Base-by-base conservation (phyloP, 768 basidiomycete species). In the Chlorophyllum brunneum region DNA sequence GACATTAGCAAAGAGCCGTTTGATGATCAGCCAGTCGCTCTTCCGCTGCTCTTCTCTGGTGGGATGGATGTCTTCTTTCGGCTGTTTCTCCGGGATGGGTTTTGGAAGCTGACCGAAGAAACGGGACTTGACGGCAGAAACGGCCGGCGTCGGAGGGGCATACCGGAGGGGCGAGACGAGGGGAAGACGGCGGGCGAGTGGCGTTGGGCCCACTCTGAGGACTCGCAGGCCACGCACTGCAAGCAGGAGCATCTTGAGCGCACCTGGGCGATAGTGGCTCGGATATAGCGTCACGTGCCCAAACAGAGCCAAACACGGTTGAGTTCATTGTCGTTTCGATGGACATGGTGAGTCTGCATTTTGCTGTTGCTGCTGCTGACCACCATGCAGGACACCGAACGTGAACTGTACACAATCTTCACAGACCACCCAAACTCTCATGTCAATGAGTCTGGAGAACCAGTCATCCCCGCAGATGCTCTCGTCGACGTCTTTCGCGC, bases 1-100 rank as follows among this genome's bases (percentile, higher is more conserved):
- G 15, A 99, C 87, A 59, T 98, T 92, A 7, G 77, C 78, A 56
- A 90, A 78, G n/a, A 99, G 75, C 47, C 76, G 78, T 65, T 83
- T 86, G 54, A 95, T 78, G 54, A 98, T 95, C 30, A 69, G 68
- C 93, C 92, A 97, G 67, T 99, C 97, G 44, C 79, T 85, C 59
- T 71, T 72, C 40, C 91, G 75, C 65, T 95, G 77, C 55, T 78
- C 70, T 11, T 73, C 69, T 36, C 61, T 60, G 9, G 73, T 74
- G 3, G 72, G 70, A 18, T 52, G 30, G 0, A 36, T 42, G 20
- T 49, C 42, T 11, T 50, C 39, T 6, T 53, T 29, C 8, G 50
- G 38, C 4, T 45, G 29, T 29, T 41, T 31, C 6, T 45, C 30
- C 29, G 46, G 34, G 34, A 36, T 36, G 15, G 13, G 34, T 3